A percentile compares a stretch with the other conserved stretches of the same genome.
Conservation (phyloP, 208 protist genomes). For the Wallacemonas collosoma region DNA sequence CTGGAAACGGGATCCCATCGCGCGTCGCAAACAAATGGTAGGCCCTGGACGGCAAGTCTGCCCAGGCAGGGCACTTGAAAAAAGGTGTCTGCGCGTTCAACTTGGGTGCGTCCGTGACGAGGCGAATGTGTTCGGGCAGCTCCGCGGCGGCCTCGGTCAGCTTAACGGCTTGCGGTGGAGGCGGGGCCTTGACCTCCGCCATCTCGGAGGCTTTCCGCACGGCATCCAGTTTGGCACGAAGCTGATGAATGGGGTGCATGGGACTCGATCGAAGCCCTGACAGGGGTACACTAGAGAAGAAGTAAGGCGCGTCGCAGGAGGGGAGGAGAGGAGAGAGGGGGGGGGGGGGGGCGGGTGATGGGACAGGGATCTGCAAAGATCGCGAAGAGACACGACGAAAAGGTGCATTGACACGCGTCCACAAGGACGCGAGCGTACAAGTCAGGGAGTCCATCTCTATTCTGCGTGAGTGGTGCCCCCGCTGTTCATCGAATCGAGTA, state of each 20-base stretch:
- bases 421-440: no score
- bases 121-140: slow-evolving; percentile 73
- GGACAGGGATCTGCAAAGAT: no score
- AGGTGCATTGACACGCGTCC: no score
- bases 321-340: no score
- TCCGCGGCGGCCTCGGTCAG: slow-evolving; percentile 56
- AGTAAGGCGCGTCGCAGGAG: background rate
- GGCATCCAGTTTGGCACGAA: slow-evolving; percentile 12
- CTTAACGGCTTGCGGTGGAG: slow-evolving; percentile 11
- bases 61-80: slow-evolving; percentile 84
- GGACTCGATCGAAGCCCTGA: no score
- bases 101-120: slow-evolving; percentile 67
- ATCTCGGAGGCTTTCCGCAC: slow-evolving; percentile 38
- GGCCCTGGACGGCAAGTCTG: slow-evolving; percentile 52
- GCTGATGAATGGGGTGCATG: slow-evolving; percentile 9
- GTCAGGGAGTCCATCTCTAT: no score
- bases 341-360: no score
- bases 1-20: slow-evolving; percentile 41
- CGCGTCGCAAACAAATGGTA: slow-evolving; percentile 81
- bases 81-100: slow-evolving; percentile 75
- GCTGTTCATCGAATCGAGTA: background rate
- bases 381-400: no score
- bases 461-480: no score
- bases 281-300: no score
- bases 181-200: slow-evolving; percentile 20